These are phyloP conservation scores for Scedosporium dehoogii DNA, from an alignment of 2,329 filamentous ascomycete genomes.

Conservation along the genomic window DNA sequence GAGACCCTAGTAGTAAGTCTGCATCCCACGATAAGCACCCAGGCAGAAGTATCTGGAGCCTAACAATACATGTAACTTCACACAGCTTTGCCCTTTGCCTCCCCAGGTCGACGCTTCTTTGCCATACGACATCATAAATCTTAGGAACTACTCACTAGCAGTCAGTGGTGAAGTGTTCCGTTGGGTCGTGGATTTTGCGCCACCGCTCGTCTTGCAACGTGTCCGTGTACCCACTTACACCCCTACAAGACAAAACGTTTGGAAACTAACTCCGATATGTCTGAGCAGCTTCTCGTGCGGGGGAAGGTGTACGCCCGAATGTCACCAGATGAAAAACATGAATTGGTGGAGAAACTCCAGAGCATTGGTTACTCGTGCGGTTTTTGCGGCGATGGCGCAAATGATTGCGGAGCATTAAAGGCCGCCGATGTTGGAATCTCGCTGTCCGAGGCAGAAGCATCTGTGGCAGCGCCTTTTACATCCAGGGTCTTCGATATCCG, in stretches of 20 bases:
- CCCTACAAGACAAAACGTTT: not conserved
- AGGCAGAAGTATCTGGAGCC: not conserved
- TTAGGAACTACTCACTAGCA: conserved; percentile 79
- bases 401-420: conserved; percentile 94
- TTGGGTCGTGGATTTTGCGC: conserved; percentile 89
- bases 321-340: conserved; percentile 98
- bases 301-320: conserved; percentile 95
- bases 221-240: conserved; percentile 27
- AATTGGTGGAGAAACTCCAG: conserved; percentile 93
- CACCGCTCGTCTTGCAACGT: conserved; percentile 64
- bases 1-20: conserved; percentile 57
- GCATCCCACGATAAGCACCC: not conserved
- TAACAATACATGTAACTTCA: not conserved
- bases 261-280: not conserved
- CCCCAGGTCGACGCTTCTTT: conserved; percentile 69
- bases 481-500: conserved; percentile 93
- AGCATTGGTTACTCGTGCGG: conserved; percentile 91
- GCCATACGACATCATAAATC: conserved; percentile 72
- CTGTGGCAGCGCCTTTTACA: conserved; percentile 95
- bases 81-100: conserved; percentile 59
- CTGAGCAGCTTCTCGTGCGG: conserved; percentile 66
- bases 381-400: conserved; percentile 95
- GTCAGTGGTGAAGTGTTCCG: conserved; percentile 91
- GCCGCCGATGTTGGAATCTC: conserved; percentile 97
- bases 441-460: conserved; percentile 92